Evolutionary conservation across 176 grass and related monocot species (phyloP).

Genomic region (Rhynchospora breviuscula): DNA sequence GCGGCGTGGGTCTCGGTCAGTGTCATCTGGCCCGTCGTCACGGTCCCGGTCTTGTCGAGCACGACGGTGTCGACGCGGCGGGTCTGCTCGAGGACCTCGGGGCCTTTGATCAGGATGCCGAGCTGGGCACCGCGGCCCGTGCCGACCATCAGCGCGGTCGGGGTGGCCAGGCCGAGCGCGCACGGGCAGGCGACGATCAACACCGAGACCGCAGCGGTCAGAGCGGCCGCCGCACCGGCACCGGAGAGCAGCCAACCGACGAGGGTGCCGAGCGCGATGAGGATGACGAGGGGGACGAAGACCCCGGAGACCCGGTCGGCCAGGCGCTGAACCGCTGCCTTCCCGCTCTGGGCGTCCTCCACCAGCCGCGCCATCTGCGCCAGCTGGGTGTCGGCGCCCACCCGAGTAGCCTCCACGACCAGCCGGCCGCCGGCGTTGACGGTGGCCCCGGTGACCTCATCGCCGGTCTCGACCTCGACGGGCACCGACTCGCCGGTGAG

Average conservation of each 20-base stretch:
- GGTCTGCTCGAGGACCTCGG: constrained; percentile 76
- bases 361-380: constrained; percentile 83
- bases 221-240: constrained; percentile 65
- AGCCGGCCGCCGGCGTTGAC: constrained; percentile 71
- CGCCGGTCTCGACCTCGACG: constrained; percentile 50
- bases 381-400: constrained; percentile 65
- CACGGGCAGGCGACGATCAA: constrained; percentile 87
- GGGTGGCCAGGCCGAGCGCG: constrained; percentile 85
- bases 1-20: too few relatives aligned
- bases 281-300: not conserved
- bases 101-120: constrained; percentile 81
- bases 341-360: constrained; percentile 83
- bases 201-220: constrained; percentile 83
- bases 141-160: constrained; percentile 89
- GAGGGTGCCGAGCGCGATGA: not conserved
- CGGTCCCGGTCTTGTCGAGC: constrained; percentile 78
- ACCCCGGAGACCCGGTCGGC: constrained; percentile 41
- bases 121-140: constrained; percentile 78
- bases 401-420: constrained; percentile 65
- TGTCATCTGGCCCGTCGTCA: too few relatives aligned
- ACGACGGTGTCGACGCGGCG: constrained; percentile 60
- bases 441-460: constrained; percentile 74
- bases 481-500: constrained; percentile 79
- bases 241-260: not conserved
- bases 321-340: constrained; percentile 86